A percentile compares a stretch with the other conserved stretches of the same genome.
These are phyloP conservation scores for Leptographium lundbergii DNA, from an alignment of 2,329 filamentous ascomycete genomes.

Conservation along the genomic window DNA sequence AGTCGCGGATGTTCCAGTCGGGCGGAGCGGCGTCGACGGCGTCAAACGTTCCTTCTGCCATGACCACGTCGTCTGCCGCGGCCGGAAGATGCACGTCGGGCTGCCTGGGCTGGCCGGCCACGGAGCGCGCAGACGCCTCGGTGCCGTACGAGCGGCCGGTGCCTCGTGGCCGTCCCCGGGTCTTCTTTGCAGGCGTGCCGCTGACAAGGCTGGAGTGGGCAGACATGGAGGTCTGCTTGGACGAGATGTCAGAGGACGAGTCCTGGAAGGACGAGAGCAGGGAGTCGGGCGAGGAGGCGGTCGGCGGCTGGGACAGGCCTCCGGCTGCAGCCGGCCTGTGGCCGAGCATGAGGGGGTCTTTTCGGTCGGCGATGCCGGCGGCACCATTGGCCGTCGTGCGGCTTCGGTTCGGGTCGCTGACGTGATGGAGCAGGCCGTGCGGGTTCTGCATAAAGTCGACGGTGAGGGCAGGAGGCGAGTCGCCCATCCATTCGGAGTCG, in stretches of 20 bases:
- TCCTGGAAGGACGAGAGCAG: conserved; percentile 26
- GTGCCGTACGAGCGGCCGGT: not conserved
- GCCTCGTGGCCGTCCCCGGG: conserved; percentile 17
- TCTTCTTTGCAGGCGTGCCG: conserved; percentile 23
- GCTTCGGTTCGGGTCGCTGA: conserved; percentile 1
- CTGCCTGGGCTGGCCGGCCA: not conserved
- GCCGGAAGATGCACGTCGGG: not conserved
- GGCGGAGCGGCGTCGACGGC: not conserved
- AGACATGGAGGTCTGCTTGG: conserved; percentile 12
- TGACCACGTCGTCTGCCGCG: conserved; percentile 21
- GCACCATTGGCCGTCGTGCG: not conserved
- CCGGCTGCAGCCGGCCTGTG: conserved; percentile 7
- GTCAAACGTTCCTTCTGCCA: conserved; percentile 18
- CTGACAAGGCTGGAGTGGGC: conserved; percentile 18
- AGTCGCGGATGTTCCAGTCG: conserved; percentile 26
- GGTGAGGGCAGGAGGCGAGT: conserved; percentile 13
- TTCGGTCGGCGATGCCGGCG: not conserved
- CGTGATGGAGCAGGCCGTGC: conserved; percentile 7
- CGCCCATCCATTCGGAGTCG: conserved; percentile 14
- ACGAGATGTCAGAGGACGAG: conserved; percentile 36
- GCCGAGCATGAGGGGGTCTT: conserved; percentile 7
- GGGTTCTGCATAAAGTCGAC: conserved; percentile 12
- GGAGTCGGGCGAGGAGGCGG: conserved; percentile 13
- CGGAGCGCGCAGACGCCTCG: not conserved
- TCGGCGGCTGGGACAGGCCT: conserved; percentile 4